Percentiles rank a stretch among this genome's conserved stretches.
These are phyloP conservation scores for Boletus sp. DNA, from an alignment of 768 basidiomycete genomes.

Conservation along the genomic window DNA sequence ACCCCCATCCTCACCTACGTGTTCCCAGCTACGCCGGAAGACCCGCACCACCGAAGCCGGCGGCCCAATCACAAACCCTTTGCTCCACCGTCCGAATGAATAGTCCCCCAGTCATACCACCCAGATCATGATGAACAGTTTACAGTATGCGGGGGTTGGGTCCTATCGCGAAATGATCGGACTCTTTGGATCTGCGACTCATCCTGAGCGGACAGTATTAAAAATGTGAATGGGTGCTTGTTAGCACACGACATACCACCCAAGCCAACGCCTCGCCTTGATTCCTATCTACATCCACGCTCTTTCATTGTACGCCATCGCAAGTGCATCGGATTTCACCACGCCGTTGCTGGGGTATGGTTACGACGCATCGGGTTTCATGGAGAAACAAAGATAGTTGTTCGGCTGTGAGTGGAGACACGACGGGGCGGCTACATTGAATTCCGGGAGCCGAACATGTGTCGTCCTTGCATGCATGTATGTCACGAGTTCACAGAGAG, in stretches of 20 bases:
- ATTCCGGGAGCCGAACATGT: slow-evolving; percentile 20
- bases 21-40: slow-evolving; percentile 18
- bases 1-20: slow-evolving; percentile 5
- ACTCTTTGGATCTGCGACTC: background rate
- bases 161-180: slow-evolving; percentile 5
- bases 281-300: background rate
- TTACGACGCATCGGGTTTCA: background rate
- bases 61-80: slow-evolving; percentile 4
- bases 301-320: background rate
- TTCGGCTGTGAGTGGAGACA: slow-evolving; percentile 7
- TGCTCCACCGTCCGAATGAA: background rate
- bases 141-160: background rate
- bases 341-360: slow-evolving; percentile 3
- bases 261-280: slow-evolving; percentile 6
- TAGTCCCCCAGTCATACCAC: background rate
- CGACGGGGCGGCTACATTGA: slow-evolving; percentile 14
- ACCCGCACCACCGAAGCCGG: slow-evolving; percentile 22
- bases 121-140: background rate
- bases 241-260: background rate
- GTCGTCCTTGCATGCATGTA: background rate
- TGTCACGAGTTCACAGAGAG: background rate
- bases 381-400: no score
- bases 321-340: background rate
- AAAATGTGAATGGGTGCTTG: background rate
- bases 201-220: slow-evolving; percentile 11